Evolutionary conservation across 1,139 yeast genomes (phyloP).

Genomic region (Suhomyces yuchorum): DNA sequence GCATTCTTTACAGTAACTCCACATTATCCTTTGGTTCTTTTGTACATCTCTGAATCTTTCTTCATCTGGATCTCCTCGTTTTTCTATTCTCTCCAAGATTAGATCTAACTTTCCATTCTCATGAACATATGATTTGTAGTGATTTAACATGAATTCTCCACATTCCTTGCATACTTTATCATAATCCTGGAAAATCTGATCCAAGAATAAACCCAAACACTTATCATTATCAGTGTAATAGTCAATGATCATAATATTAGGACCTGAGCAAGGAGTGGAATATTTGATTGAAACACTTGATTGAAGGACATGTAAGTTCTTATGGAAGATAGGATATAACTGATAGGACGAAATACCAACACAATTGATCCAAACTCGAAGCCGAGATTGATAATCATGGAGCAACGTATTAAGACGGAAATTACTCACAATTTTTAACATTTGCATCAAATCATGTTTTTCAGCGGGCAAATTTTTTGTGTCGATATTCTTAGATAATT

Average conservation of each 20-base stretch:
- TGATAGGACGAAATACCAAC: conserved; percentile 44
- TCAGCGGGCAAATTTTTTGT: conserved; percentile 36
- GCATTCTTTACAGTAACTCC: conserved; percentile 91
- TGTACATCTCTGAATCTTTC: conserved; percentile 35
- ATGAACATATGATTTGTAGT: conserved; percentile 86
- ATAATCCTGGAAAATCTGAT: conserved; percentile 73
- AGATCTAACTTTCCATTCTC: conserved; percentile 84
- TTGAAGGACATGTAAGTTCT: conserved; percentile 73
- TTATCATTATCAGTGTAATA: conserved; percentile 91
- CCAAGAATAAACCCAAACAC: conserved; percentile 86
- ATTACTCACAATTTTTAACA: conserved; percentile 40
- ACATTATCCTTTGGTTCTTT: conserved; percentile 63
- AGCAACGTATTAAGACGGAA: conserved; percentile 31
- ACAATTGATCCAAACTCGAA: conserved; percentile 45
- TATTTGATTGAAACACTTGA: conserved; percentile 82
- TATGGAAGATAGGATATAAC: conserved; percentile 60
- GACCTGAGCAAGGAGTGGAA: conserved; percentile 92
- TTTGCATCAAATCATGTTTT: conserved; percentile 39
- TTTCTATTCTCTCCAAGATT: conserved; percentile 57
- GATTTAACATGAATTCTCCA: conserved; percentile 69
- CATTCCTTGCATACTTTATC: conserved; percentile 76
- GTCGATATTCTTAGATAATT: conserved; percentile 31
- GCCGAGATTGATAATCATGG: conserved; percentile 34
- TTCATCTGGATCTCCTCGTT: conserved; percentile 27
- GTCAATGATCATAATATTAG: conserved; percentile 77